A percentile compares a stretch with the other conserved stretches of the same genome.
phyloP scores from a whole-genome alignment of 2,329 filamentous ascomycete genomes.

The Nectriaceae sp. region DNA sequence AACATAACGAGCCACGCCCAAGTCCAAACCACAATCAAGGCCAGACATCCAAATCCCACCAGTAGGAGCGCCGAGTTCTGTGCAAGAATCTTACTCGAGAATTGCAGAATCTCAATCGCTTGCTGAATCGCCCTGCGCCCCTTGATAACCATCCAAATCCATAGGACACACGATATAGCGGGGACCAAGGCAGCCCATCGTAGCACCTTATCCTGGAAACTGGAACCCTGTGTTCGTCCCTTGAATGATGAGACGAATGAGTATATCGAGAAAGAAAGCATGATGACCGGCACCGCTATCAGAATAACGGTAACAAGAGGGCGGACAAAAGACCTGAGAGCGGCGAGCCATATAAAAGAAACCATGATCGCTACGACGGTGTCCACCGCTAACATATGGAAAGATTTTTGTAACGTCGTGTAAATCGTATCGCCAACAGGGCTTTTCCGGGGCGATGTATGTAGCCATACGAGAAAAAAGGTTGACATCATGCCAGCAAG shows the following conservation, averaged over 20 bases:
- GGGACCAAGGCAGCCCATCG: slow-evolving; percentile 82
- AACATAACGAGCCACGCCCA: slow-evolving; percentile 99
- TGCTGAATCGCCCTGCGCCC: slow-evolving; percentile 79
- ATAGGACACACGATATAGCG: slow-evolving; percentile 69
- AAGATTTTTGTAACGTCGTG: slow-evolving; percentile 81
- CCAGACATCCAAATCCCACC: slow-evolving; percentile 79
- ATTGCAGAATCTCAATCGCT: slow-evolving; percentile 87
- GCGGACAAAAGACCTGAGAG: slow-evolving; percentile 84
- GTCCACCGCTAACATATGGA: slow-evolving; percentile 86
- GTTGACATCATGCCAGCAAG: slow-evolving; percentile 84
- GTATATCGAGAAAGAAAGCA: slow-evolving; percentile 89
- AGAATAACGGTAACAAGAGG: slow-evolving; percentile 80
- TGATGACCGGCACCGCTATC: slow-evolving; percentile 80
- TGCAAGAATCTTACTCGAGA: slow-evolving; percentile 83
- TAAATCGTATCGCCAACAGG: slow-evolving; percentile 94
- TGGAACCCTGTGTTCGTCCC: slow-evolving; percentile 70
- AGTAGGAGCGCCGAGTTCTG: slow-evolving; percentile 81
- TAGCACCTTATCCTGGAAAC: slow-evolving; percentile 87
- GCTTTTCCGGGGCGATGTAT: slow-evolving; percentile 73
- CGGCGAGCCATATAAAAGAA: slow-evolving; percentile 85
- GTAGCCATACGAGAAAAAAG: slow-evolving; percentile 85
- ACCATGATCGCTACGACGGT: slow-evolving; percentile 88
- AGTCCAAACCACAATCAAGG: slow-evolving; percentile 80
- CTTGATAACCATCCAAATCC: slow-evolving; percentile 81
- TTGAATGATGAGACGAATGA: slow-evolving; percentile 89